A percentile compares a stretch with the other conserved stretches of the same genome.
phyloP scores from a whole-genome alignment of 495 filamentous ascomycete genomes.

The Talaromyces ruber region DNA sequence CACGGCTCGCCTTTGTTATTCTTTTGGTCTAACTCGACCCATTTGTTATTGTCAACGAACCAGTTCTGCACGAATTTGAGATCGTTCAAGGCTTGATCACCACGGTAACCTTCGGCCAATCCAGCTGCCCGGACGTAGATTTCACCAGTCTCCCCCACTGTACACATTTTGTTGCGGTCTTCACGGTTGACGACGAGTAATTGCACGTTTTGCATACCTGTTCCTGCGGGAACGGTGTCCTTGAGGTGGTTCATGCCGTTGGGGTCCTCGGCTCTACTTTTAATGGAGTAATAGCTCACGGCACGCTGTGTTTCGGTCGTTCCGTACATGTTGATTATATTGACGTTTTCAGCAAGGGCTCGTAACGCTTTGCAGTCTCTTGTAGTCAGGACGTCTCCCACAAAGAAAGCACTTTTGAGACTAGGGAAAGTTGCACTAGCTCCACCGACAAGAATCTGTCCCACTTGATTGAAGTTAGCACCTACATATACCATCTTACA shows the following conservation, averaged over 20 bases:
- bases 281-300: conserved; percentile 82
- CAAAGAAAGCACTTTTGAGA: conserved; percentile 81
- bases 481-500: background rate
- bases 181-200: conserved; percentile 82
- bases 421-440: conserved; percentile 67
- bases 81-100: conserved; percentile 57
- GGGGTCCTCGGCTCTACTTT: conserved; percentile 56
- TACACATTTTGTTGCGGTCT: conserved; percentile 62
- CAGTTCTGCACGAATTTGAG: conserved; percentile 83
- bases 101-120: conserved; percentile 81
- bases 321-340: conserved; percentile 86
- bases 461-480: conserved; percentile 38
- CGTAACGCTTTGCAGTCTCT: conserved; percentile 76
- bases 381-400: conserved; percentile 86
- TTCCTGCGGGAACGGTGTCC: conserved; percentile 79
- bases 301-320: conserved; percentile 86
- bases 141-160: conserved; percentile 76
- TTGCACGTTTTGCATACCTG: conserved; percentile 90
- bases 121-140: conserved; percentile 85
- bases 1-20: conserved; percentile 46
- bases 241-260: conserved; percentile 60
- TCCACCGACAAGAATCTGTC: conserved; percentile 87
- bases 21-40: conserved; percentile 57
- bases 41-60: conserved; percentile 71
- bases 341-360: conserved; percentile 66